These are phyloP conservation scores for Davidsoniella virescens DNA, from an alignment of 2,329 filamentous ascomycete species.

Conservation along the genomic window DNA sequence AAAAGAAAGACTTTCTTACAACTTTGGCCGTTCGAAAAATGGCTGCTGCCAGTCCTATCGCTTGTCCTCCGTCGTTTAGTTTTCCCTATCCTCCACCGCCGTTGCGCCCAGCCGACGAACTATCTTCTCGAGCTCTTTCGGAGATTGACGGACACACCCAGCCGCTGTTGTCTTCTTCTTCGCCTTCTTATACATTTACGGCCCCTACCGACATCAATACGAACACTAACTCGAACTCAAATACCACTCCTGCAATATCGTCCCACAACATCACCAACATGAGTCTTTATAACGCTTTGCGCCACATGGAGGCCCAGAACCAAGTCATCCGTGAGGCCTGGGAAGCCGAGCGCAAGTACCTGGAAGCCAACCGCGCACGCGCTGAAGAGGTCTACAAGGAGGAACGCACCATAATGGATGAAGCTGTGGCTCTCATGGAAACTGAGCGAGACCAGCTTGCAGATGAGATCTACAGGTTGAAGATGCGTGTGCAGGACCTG, in stretches of 20 bases:
- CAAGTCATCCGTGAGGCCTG: constrained; percentile 30
- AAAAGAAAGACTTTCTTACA: not conserved
- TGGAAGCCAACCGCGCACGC: constrained; percentile 36
- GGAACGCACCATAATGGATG: constrained; percentile 36
- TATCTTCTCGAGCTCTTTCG: not conserved
- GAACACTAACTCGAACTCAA: not conserved
- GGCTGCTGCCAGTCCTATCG: not conserved
- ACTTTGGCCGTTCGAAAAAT: not conserved
- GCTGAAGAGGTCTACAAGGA: constrained; percentile 40
- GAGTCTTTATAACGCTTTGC: constrained; percentile 17
- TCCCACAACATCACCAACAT: constrained; percentile 4
- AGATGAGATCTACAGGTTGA: constrained; percentile 26
- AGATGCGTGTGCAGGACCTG: constrained; percentile 23
- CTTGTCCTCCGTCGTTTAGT: not conserved
- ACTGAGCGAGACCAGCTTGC: constrained; percentile 27
- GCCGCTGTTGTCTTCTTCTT: not conserved
- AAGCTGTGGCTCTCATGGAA: constrained; percentile 31
- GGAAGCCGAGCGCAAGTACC: constrained; percentile 36
- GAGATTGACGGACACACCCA: not conserved
- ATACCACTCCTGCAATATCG: not conserved
- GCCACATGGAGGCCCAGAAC: constrained; percentile 27
- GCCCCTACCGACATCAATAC: constrained; percentile 1
- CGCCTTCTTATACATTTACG: not conserved
- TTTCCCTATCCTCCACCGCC: not conserved
- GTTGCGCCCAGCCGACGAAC: constrained; percentile 1